These are phyloP conservation scores for Boletus patriciae DNA, from an alignment of 768 basidiomycete genomes.

Conservation along the genomic window DNA sequence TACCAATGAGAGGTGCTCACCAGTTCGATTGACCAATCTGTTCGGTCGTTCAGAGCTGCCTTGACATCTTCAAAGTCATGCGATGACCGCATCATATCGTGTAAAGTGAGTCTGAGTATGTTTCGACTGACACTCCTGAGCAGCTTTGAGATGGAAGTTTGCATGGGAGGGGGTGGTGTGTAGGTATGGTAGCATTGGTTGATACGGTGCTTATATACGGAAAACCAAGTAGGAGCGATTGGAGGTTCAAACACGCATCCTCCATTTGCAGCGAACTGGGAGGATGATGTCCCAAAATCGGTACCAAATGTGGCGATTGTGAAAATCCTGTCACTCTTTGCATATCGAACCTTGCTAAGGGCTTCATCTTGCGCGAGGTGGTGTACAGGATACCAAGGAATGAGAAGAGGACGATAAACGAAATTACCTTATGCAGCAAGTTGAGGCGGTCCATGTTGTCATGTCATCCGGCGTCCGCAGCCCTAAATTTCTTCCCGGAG, in stretches of 20 bases:
- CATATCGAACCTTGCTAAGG: too few relatives aligned
- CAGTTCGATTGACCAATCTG: slow-evolving; percentile 23
- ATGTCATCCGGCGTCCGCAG: too few relatives aligned
- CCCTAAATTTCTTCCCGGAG: too few relatives aligned
- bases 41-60: slow-evolving; percentile 13
- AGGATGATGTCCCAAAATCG: slow-evolving; percentile 3
- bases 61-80: slow-evolving; percentile 25
- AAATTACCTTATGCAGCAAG: too few relatives aligned
- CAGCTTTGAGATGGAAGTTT: background rate
- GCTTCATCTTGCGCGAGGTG: too few relatives aligned
- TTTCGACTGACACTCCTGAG: background rate
- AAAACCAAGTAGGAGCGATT: too few relatives aligned
- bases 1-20: slow-evolving; percentile 4
- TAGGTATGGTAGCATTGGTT: background rate
- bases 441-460: too few relatives aligned
- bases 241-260: too few relatives aligned
- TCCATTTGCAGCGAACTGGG: background rate
- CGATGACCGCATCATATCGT: slow-evolving; percentile 18
- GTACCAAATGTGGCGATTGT: background rate
- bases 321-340: too few relatives aligned
- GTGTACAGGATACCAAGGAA: background rate
- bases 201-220: too few relatives aligned
- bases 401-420: too few relatives aligned
- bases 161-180: slow-evolving; percentile 9
- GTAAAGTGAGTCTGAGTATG: slow-evolving; percentile 14